Evolutionary conservation across 352 stramenopile genomes (phyloP).

Genomic region (Thalassiosira exigua): DNA sequence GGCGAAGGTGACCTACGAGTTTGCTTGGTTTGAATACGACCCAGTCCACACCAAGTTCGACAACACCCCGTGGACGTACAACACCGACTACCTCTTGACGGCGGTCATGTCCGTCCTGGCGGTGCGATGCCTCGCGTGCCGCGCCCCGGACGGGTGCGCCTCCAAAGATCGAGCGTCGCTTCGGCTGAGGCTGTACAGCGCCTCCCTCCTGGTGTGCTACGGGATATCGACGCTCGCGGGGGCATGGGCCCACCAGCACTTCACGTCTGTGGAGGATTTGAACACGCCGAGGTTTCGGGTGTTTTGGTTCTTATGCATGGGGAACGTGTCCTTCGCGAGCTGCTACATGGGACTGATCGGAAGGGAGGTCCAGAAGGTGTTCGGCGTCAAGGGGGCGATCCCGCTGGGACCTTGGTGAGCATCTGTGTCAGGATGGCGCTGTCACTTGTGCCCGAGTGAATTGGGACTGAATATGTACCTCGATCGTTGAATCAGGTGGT

Average conservation of each 20-base stretch:
- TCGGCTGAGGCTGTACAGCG: conserved; percentile 37
- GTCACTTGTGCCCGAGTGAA: too few relatives aligned
- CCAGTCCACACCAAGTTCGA: conserved; percentile 68
- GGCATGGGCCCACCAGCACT: too few relatives aligned
- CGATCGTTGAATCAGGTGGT: conserved; percentile 67
- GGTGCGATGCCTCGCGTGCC: conserved; percentile 8
- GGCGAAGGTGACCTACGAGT: conserved; percentile 51
- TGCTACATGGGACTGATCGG: too few relatives aligned
- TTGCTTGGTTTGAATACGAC: conserved; percentile 64
- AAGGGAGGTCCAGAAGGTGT: too few relatives aligned
- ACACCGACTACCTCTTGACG: conserved; percentile 78
- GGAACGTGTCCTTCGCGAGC: too few relatives aligned
- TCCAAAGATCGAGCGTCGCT: conserved; percentile 1
- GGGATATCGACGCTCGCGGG: too few relatives aligned
- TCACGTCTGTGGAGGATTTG: too few relatives aligned
- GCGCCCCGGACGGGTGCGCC: background rate
- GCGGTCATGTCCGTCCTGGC: conserved; percentile 63
- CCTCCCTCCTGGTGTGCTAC: conserved; percentile 70
- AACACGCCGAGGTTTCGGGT: too few relatives aligned
- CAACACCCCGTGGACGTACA: conserved; percentile 78
- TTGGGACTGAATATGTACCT: conserved; percentile 67
- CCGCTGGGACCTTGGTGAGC: too few relatives aligned
- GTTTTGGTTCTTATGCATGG: too few relatives aligned
- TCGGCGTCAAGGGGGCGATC: too few relatives aligned
- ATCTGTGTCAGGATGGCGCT: conserved; percentile 66